These are phyloP conservation scores for Glycyrrhiza uralensis DNA, from an alignment of 306 rosid genomes.

Conservation along the genomic window DNA sequence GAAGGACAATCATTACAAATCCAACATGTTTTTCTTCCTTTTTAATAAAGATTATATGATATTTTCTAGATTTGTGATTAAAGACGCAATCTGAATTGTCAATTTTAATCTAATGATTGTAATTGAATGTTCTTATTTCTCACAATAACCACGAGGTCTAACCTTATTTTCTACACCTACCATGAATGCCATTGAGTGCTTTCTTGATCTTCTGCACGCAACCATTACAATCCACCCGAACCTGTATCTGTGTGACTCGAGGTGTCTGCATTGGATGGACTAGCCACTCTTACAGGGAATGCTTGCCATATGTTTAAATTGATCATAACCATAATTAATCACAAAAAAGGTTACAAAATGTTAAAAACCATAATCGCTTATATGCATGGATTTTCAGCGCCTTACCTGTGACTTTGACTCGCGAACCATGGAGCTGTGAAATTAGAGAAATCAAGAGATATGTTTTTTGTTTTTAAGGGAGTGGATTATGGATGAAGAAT, in stretches of 20 bases:
- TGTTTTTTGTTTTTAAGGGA: constrained; percentile 21
- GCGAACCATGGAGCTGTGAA: constrained; percentile 47
- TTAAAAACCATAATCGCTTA: not conserved
- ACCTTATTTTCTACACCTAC: constrained; percentile 34
- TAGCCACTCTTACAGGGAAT: not conserved
- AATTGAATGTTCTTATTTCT: too few relatives aligned
- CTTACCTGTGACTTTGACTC: constrained; percentile 64
- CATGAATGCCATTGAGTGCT: constrained; percentile 65
- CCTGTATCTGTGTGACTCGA: constrained; percentile 67
- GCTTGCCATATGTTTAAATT: constrained; percentile 1
- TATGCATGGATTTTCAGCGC: not conserved
- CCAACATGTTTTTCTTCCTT: too few relatives aligned
- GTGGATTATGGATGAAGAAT: constrained; percentile 49
- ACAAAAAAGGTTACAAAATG: not conserved
- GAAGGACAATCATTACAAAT: not conserved
- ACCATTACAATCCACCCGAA: constrained; percentile 93
- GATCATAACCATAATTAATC: not conserved
- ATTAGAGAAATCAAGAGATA: constrained; percentile 22
- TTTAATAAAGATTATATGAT: too few relatives aligned
- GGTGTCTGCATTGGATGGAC: constrained; percentile 55
- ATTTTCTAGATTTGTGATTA: too few relatives aligned
- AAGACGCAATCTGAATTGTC: too few relatives aligned
- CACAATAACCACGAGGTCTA: too few relatives aligned
- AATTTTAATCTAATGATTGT: too few relatives aligned
- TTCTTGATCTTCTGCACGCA: constrained; percentile 90